Evolutionary conservation across 1,284 basidiomycete genomes (phyloP).

Genomic region (Pseudozyma pruni): DNA sequence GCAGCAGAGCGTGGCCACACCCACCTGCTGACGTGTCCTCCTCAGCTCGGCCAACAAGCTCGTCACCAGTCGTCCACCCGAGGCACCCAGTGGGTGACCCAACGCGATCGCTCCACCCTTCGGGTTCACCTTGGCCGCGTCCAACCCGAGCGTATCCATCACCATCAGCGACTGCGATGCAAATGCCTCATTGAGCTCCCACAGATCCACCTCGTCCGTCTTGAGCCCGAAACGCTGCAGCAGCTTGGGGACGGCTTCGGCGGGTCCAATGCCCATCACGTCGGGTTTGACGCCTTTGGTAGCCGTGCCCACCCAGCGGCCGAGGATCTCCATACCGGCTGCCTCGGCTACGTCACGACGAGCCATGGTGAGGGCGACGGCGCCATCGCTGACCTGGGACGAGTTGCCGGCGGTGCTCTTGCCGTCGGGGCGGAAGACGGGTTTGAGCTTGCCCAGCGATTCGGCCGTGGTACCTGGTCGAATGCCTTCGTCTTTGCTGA

Average conservation of each 20-base stretch:
- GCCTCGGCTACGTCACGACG: conserved; percentile 59
- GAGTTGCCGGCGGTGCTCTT: conserved; percentile 63
- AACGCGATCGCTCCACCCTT: conserved; percentile 67
- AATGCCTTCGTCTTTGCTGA: conserved; percentile 65
- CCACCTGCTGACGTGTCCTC: conserved; percentile 57
- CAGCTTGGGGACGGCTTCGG: conserved; percentile 59
- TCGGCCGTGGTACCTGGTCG: conserved; percentile 51
- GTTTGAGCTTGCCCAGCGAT: conserved; percentile 61
- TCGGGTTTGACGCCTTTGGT: conserved; percentile 64
- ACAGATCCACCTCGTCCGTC: conserved; percentile 62
- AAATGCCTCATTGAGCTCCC: conserved; percentile 67
- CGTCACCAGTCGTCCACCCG: conserved; percentile 61
- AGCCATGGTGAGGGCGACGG: conserved; percentile 61
- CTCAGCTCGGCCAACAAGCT: conserved; percentile 60
- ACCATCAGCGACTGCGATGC: conserved; percentile 64
- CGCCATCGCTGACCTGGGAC: conserved; percentile 64
- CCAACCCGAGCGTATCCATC: conserved; percentile 58
- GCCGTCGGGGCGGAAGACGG: conserved; percentile 58
- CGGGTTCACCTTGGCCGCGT: conserved; percentile 57
- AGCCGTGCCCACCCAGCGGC: conserved; percentile 59
- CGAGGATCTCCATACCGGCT: conserved; percentile 62
- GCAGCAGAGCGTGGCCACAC: conserved; percentile 64
- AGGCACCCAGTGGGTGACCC: conserved; percentile 65
- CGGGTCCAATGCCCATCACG: conserved; percentile 65
- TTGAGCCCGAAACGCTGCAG: conserved; percentile 56